A percentile compares a stretch with the other conserved stretches of the same genome.
Conservation (phyloP, 176 grass and related monocot species). For the Phoenix dactylifera region DNA sequence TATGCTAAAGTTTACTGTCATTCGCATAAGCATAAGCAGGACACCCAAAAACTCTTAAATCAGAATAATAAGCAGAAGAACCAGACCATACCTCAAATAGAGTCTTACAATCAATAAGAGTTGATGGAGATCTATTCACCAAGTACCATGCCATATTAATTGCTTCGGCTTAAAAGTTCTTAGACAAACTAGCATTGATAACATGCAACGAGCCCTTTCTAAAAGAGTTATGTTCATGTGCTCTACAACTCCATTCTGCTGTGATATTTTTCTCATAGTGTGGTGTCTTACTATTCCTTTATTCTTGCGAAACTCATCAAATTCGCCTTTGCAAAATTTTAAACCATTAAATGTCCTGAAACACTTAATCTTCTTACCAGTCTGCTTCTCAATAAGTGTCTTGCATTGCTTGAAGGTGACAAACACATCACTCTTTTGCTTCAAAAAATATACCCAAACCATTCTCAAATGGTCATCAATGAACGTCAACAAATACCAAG, state of each 20-base stretch:
- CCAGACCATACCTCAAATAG: conserved; percentile 2
- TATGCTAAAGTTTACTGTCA: no score
- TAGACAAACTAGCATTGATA: conserved; percentile 10
- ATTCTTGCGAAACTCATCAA: no score
- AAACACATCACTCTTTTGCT: no score
- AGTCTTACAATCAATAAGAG: conserved; percentile 11
- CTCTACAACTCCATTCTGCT: conserved; percentile 4
- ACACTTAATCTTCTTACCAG: no score
- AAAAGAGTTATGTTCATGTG: conserved; percentile 21
- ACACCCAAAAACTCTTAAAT: conserved; percentile 15
- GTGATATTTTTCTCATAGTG: neutral
- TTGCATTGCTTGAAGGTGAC: no score
- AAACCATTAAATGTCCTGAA: no score
- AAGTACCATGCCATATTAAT: conserved; percentile 1
- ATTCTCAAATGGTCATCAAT: no score
- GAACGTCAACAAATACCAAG: no score
- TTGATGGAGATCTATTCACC: neutral
- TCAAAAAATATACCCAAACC: no score
- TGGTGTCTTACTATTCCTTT: no score
- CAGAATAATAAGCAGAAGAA: conserved; percentile 1
- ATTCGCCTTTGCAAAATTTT: no score
- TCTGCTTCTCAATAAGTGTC: no score
- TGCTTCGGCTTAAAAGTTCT: neutral
- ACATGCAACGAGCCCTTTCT: conserved; percentile 7
- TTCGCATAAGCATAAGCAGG: neutral